These are phyloP conservation scores for Amauroascus verrucosus DNA, from an alignment of 2,329 filamentous ascomycete species.

Conservation along the genomic window DNA sequence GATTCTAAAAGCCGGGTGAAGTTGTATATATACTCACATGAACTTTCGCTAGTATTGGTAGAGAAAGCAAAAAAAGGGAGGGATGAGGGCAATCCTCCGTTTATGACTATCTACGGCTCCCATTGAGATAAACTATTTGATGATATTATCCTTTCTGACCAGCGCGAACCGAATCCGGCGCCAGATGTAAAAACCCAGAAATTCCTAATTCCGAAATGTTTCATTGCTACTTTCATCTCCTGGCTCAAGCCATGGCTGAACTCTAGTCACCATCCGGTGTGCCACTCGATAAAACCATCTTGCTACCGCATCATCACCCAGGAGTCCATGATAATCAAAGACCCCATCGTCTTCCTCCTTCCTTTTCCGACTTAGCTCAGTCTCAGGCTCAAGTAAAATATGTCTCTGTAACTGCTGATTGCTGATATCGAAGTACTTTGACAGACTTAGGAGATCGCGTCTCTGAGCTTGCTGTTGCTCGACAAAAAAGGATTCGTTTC, in stretches of 20 bases:
- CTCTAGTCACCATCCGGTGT: constrained; percentile 2
- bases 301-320: constrained; percentile 7
- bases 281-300: neutral
- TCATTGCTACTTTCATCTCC: neutral
- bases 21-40: neutral
- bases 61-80: neutral
- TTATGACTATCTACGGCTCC: neutral
- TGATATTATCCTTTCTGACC: neutral
- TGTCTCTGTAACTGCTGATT: constrained; percentile 15
- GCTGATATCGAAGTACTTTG: constrained; percentile 19
- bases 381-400: constrained; percentile 11
- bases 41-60: neutral
- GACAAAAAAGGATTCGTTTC: too few relatives aligned
- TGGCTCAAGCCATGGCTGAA: constrained; percentile 11
- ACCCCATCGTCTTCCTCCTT: neutral
- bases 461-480: neutral
- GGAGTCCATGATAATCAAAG: neutral
- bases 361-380: constrained; percentile 11
- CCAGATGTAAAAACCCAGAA: too few relatives aligned
- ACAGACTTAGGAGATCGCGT: constrained; percentile 5
- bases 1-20: neutral
- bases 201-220: neutral
- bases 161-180: neutral
- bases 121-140: neutral
- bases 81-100: neutral